These are phyloP conservation scores for Kurtzmaniella quercitrusa DNA, from an alignment of 1,139 yeast genomes.

Conservation along the genomic window DNA sequence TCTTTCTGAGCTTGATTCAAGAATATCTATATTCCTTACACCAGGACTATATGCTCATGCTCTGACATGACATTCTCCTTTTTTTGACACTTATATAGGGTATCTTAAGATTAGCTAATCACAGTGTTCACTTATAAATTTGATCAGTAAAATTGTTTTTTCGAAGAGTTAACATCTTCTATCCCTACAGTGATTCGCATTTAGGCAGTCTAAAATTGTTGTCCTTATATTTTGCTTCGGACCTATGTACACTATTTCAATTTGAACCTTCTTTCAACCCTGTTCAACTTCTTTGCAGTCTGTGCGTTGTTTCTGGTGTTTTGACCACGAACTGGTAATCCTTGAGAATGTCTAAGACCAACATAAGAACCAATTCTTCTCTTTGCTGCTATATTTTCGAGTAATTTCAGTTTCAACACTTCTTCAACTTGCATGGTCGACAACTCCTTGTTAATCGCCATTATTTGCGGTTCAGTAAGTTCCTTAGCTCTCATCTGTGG, in stretches of 20 bases:
- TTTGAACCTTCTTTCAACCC: conserved; percentile 54
- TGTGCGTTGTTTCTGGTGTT: conserved; percentile 84
- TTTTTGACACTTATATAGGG: too few species aligned
- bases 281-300: conserved; percentile 85
- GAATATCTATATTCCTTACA: too few species aligned
- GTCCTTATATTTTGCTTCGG: neutral
- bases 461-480: conserved; percentile 79
- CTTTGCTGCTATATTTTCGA: conserved; percentile 77
- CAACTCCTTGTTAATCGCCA: conserved; percentile 83
- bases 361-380: conserved; percentile 79
- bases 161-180: neutral
- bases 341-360: conserved; percentile 87
- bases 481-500: conserved; percentile 95
- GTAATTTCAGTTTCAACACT: conserved; percentile 72
- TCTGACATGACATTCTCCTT: too few species aligned
- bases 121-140: too few species aligned
- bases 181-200: neutral
- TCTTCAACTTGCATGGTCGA: conserved; percentile 83
- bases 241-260: conserved; percentile 3
- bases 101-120: too few species aligned
- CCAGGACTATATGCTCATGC: too few species aligned
- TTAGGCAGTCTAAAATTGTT: neutral
- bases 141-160: too few species aligned
- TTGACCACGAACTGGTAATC: conserved; percentile 93
- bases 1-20: too few species aligned